phyloP scores from a whole-genome alignment of 164 flowering plant genomes.

The Berberis thunbergii region DNA sequence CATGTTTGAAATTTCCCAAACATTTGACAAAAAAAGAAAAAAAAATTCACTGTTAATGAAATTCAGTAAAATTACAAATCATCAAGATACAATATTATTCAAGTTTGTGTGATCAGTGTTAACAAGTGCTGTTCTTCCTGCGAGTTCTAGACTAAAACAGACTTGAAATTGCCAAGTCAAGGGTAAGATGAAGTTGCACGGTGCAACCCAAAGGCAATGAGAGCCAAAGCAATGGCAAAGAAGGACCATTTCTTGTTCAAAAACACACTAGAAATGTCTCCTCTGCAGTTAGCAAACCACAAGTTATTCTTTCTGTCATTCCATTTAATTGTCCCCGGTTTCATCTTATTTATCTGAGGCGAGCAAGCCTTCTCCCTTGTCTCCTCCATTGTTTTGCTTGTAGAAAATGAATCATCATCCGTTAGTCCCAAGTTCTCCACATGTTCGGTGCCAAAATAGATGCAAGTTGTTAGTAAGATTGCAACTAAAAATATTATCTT shows the following conservation, averaged over 20 bases:
- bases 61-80: too few relatives aligned
- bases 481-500: conserved; percentile 12
- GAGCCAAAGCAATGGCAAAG: conserved; percentile 38
- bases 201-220: conserved; percentile 38
- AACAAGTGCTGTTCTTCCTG: not conserved
- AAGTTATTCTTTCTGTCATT: conserved; percentile 9
- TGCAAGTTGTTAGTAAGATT: conserved; percentile 25
- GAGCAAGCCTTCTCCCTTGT: conserved; percentile 1
- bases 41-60: too few relatives aligned
- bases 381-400: conserved; percentile 1
- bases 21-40: too few relatives aligned
- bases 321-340: conserved; percentile 6
- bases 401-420: conserved; percentile 2
- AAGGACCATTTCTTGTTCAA: conserved; percentile 36
- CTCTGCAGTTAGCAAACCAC: conserved; percentile 16
- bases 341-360: conserved; percentile 3
- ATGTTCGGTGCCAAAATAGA: conserved; percentile 18
- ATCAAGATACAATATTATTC: not conserved
- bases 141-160: not conserved
- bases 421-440: not conserved
- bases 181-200: conserved; percentile 4
- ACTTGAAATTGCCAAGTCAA: not conserved
- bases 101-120: not conserved
- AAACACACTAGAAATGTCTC: conserved; percentile 14
- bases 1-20: too few relatives aligned